These are phyloP conservation scores for Aspergillus biplanus DNA, from an alignment of 495 filamentous ascomycete species.

Conservation along the genomic window DNA sequence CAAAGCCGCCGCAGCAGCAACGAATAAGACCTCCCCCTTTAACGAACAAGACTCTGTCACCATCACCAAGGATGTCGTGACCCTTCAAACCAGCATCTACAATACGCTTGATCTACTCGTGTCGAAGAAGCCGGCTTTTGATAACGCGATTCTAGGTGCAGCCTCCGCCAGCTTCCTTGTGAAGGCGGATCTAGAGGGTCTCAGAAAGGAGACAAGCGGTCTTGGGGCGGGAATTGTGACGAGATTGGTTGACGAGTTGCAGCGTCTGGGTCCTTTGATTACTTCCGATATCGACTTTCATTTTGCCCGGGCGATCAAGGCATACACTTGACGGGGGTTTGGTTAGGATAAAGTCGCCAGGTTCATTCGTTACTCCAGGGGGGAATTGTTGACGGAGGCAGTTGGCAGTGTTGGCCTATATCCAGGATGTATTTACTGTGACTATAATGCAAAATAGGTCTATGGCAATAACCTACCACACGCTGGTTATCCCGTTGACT, in stretches of 20 bases:
- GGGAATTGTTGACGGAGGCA: too few species aligned
- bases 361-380: too few species aligned
- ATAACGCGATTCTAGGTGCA: not conserved
- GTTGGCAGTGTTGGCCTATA: too few species aligned
- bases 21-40: not conserved
- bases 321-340: not conserved
- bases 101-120: not conserved
- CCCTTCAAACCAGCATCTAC: not conserved
- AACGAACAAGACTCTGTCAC: not conserved
- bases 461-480: too few species aligned
- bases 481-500: too few species aligned
- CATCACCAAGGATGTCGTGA: not conserved
- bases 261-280: not conserved
- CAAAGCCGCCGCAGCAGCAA: not conserved
- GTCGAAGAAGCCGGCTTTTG: not conserved
- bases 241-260: not conserved
- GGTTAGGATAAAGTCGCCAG: too few species aligned
- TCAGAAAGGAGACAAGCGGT: not conserved
- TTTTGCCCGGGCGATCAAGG: not conserved
- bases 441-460: too few species aligned
- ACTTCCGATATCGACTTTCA: not conserved
- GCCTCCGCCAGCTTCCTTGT: not conserved
- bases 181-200: not conserved
- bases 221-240: not conserved
- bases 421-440: too few species aligned